Percentiles rank a stretch among this genome's conserved stretches.
These are phyloP conservation scores for Gentiana straminea DNA, from an alignment of 257 asterid genomes.

Conservation along the genomic window DNA sequence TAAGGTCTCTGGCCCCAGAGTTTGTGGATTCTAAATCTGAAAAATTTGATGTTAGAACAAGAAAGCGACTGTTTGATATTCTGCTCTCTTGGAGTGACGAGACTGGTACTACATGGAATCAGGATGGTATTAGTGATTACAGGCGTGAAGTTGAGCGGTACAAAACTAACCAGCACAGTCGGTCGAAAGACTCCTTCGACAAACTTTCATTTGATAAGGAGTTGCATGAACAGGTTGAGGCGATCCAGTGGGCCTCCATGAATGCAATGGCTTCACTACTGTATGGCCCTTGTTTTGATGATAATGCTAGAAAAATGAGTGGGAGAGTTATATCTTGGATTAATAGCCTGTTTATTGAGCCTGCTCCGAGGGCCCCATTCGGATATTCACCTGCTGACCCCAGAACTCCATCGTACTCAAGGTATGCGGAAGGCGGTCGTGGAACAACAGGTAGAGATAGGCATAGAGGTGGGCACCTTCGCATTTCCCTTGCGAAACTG, in stretches of 20 bases:
- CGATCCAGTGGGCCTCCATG: conserved; percentile 99
- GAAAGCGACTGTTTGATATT: conserved; percentile 92
- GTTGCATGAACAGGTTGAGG: conserved; percentile 91
- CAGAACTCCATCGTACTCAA: conserved; percentile 88
- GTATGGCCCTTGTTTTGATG: conserved; percentile 99
- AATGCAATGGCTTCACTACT: conserved; percentile 98
- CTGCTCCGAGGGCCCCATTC: conserved; percentile 94
- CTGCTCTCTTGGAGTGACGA: conserved; percentile 94
- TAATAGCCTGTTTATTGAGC: conserved; percentile 93
- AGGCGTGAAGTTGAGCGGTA: conserved; percentile 99
- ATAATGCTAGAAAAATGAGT: conserved; percentile 98
- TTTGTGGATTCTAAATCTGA: conserved; percentile 95
- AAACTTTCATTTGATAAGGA: conserved; percentile 94
- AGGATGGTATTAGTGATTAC: conserved; percentile 87
- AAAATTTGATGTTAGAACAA: conserved; percentile 80
- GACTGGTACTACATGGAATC: conserved; percentile 84
- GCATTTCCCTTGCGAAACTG: conserved; percentile 83
- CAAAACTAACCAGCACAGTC: conserved; percentile 83
- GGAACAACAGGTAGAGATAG: conserved; percentile 83
- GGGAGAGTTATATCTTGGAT: conserved; percentile 98
- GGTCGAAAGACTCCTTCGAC: conserved; percentile 93
- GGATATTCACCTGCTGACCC: conserved; percentile 99
- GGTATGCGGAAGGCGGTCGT: conserved; percentile 72
- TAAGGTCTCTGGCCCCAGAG: conserved; percentile 95
- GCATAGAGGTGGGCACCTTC: conserved; percentile 92